Evolutionary conservation across 768 basidiomycete genomes (phyloP).

Genomic region (Kwoniella dejecticola): DNA sequence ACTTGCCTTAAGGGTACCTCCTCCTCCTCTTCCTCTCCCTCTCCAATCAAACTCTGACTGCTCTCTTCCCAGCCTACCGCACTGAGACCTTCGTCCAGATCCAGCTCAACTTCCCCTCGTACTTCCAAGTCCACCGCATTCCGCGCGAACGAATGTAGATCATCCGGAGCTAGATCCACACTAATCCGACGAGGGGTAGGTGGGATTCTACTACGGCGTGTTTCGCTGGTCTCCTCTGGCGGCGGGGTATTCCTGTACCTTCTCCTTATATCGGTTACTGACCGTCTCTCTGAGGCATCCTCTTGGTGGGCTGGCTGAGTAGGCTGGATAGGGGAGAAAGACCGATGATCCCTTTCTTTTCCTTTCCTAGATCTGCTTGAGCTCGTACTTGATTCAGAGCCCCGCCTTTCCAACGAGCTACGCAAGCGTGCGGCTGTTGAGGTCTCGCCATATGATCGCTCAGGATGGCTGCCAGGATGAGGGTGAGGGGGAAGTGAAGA

Average conservation of each 20-base stretch:
- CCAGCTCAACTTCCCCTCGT: conserved; percentile 37
- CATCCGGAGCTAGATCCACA: conserved; percentile 41
- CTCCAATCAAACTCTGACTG: conserved; percentile 12
- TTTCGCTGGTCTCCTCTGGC: not conserved
- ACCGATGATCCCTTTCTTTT: conserved; percentile 29
- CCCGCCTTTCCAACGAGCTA: not conserved
- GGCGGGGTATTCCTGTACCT: not conserved
- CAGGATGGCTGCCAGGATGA: too few species aligned
- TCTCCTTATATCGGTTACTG: not conserved
- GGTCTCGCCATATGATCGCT: not conserved
- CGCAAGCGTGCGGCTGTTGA: not conserved
- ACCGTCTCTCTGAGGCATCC: too few species aligned
- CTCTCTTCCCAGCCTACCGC: conserved; percentile 10
- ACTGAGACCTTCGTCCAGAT: conserved; percentile 32
- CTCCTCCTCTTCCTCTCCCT: not conserved
- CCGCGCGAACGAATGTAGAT: conserved; percentile 31
- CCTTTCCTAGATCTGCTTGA: conserved; percentile 35
- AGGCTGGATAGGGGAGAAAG: not conserved
- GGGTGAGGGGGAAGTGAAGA: not conserved
- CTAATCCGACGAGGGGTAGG: conserved; percentile 31
- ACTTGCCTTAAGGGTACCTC: not conserved
- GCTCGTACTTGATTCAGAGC: conserved; percentile 11
- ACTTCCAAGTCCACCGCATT: conserved; percentile 28
- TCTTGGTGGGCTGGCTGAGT: not conserved
- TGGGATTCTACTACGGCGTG: not conserved